Conservation (phyloP, 2,329 filamentous ascomycete genomes). For the Aspergillus tubingensis region DNA sequence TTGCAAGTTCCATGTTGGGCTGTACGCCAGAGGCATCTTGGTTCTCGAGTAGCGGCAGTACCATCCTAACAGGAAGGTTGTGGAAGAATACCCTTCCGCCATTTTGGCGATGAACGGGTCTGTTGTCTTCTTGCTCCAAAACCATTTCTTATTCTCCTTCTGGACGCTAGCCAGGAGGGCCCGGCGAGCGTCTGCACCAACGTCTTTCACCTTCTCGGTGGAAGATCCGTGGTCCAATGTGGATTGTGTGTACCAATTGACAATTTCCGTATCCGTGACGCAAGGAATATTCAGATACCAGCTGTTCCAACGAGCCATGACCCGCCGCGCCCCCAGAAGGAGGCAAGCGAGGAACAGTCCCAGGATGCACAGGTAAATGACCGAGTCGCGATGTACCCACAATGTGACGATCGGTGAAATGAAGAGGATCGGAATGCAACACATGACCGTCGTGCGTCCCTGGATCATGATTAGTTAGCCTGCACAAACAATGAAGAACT, state of each 20-base stretch:
- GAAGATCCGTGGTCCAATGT: conserved; percentile 27
- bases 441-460: conserved; percentile 57
- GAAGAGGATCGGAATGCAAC: conserved; percentile 57
- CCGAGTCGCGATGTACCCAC: conserved; percentile 54
- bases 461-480: not conserved
- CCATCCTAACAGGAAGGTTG: conserved; percentile 56
- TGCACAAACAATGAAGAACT: too few species aligned
- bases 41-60: conserved; percentile 47
- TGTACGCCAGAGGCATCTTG: conserved; percentile 53
- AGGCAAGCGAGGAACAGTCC: conserved; percentile 55
- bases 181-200: conserved; percentile 36
- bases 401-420: conserved; percentile 58
- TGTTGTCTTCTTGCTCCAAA: conserved; percentile 45
- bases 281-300: conserved; percentile 50
- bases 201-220: conserved; percentile 9
- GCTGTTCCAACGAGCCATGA: conserved; percentile 59
- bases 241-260: conserved; percentile 41
- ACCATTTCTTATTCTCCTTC: conserved; percentile 43
- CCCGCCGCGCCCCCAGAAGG: conserved; percentile 53
- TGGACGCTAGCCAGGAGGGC: conserved; percentile 48
- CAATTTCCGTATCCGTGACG: conserved; percentile 40
- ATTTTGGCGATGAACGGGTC: conserved; percentile 52
- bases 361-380: conserved; percentile 58
- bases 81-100: conserved; percentile 53
- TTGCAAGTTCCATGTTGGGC: conserved; percentile 59